Evolutionary conservation across 352 stramenopile genomes (phyloP).

Genomic region (Pythium pyrilobum): DNA sequence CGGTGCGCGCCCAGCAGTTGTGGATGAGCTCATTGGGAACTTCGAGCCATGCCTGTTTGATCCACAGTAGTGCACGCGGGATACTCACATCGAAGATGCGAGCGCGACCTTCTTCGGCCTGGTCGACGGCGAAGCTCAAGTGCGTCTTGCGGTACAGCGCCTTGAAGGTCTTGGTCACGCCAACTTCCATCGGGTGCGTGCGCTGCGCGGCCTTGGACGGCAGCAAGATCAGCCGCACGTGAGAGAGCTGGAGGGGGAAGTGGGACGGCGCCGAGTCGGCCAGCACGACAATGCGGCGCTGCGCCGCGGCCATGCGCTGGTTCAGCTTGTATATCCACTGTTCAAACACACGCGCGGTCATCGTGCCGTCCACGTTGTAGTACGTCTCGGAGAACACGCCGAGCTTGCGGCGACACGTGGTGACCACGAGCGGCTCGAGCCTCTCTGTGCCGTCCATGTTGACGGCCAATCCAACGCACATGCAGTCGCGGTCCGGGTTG

Average conservation of each 20-base stretch:
- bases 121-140: slow-evolving; percentile 17
- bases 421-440: slow-evolving; percentile 11
- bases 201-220: not conserved
- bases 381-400: slow-evolving; percentile 7
- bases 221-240: slow-evolving; percentile 9
- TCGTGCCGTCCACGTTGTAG: slow-evolving; percentile 9
- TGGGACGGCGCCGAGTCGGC: slow-evolving; percentile 7
- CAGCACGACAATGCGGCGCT: slow-evolving; percentile 8
- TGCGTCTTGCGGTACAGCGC: slow-evolving; percentile 13
- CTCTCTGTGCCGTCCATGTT: slow-evolving; percentile 18
- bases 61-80: slow-evolving; percentile 9
- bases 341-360: slow-evolving; percentile 17
- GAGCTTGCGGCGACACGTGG: slow-evolving; percentile 4
- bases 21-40: slow-evolving; percentile 11
- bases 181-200: slow-evolving; percentile 4
- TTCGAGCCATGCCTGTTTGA: slow-evolving; percentile 18
- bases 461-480: slow-evolving; percentile 13
- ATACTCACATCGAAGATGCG: slow-evolving; percentile 10
- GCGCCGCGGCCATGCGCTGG: slow-evolving; percentile 11
- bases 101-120: slow-evolving; percentile 6
- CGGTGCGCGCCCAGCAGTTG: slow-evolving; percentile 1
- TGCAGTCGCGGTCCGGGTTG: slow-evolving; percentile 1
- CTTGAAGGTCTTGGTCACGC: slow-evolving; percentile 17
- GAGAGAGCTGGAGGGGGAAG: slow-evolving; percentile 11
- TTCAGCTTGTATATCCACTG: slow-evolving; percentile 21